These are phyloP conservation scores for Vararia minispora DNA, from an alignment of 768 basidiomycete genomes.

Conservation along the genomic window DNA sequence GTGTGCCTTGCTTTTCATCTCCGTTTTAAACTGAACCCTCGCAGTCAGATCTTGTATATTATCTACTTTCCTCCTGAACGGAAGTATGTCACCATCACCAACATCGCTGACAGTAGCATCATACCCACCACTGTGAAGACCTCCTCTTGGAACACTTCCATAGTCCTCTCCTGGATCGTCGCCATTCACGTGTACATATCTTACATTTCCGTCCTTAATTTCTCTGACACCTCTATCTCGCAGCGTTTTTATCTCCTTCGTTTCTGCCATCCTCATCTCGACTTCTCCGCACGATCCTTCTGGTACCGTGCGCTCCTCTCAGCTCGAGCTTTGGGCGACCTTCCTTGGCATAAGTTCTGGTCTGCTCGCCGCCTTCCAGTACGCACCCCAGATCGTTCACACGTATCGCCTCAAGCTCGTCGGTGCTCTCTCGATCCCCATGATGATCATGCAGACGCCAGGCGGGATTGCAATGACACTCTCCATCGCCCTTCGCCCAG, in stretches of 20 bases:
- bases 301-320: slow-evolving; percentile 25
- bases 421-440: slow-evolving; percentile 87
- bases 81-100: slow-evolving; percentile 47
- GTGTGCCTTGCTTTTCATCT: slow-evolving; percentile 20
- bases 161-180: slow-evolving; percentile 63
- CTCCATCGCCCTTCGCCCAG: slow-evolving; percentile 66
- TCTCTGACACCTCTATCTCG: slow-evolving; percentile 5
- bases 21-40: not conserved
- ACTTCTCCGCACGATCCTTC: slow-evolving; percentile 29
- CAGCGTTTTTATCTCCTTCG: slow-evolving; percentile 45
- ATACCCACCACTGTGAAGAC: slow-evolving; percentile 37
- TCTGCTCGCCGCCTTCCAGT: slow-evolving; percentile 71
- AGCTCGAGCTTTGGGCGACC: slow-evolving; percentile 58
- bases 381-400: slow-evolving; percentile 74
- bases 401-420: slow-evolving; percentile 76
- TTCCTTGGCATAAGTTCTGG: slow-evolving; percentile 81
- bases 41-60: slow-evolving; percentile 82
- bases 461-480: slow-evolving; percentile 82
- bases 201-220: slow-evolving; percentile 18
- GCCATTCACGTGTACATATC: slow-evolving; percentile 66
- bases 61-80: slow-evolving; percentile 81
- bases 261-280: slow-evolving; percentile 51
- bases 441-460: slow-evolving; percentile 93
- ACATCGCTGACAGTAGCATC: slow-evolving; percentile 32
- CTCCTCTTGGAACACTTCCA: slow-evolving; percentile 67